A percentile compares a stretch with the other conserved stretches of the same genome.
These are phyloP conservation scores for Hansfordia pulvinata DNA, from an alignment of 2,329 filamentous ascomycete genomes.

Conservation along the genomic window DNA sequence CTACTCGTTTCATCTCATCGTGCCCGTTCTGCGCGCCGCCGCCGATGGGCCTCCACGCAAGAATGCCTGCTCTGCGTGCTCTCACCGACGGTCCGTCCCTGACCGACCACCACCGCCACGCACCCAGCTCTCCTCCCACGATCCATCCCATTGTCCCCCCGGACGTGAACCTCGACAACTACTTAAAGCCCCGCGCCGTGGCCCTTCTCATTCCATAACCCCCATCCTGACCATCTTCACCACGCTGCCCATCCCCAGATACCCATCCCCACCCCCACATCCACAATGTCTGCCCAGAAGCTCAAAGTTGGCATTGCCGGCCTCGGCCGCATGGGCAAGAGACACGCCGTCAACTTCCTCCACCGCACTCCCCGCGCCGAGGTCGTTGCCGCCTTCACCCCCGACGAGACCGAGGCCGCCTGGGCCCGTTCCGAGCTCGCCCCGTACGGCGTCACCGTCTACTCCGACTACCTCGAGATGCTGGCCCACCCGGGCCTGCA, in stretches of 20 bases:
- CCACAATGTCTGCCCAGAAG: conserved; percentile 13
- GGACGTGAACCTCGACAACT: too few species aligned
- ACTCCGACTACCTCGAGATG: conserved; percentile 42
- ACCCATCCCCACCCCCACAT: too few species aligned
- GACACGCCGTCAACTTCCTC: conserved; percentile 34
- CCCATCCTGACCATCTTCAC: not conserved
- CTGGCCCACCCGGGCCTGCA: conserved; percentile 35
- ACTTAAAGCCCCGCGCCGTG: too few species aligned
- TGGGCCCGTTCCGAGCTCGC: conserved; percentile 37
- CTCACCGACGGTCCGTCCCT: too few species aligned
- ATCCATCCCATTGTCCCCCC: too few species aligned
- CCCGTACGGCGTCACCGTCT: conserved; percentile 35
- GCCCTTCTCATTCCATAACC: conserved; percentile 1
- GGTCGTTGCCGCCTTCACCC: conserved; percentile 33
- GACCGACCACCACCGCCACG: too few species aligned
- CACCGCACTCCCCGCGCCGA: conserved; percentile 29
- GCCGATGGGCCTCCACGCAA: too few species aligned
- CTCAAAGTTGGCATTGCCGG: conserved; percentile 31
- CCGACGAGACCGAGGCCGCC: conserved; percentile 23
- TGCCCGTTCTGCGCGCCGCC: too few species aligned
- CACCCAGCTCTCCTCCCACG: too few species aligned
- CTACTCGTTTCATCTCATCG: too few species aligned
- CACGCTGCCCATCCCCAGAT: not conserved
- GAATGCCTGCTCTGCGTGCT: too few species aligned
- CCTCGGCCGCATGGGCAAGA: conserved; percentile 37